These are phyloP conservation scores for Thraustochytrium sp. DNA, from an alignment of 352 stramenopile species.

Conservation along the genomic window DNA sequence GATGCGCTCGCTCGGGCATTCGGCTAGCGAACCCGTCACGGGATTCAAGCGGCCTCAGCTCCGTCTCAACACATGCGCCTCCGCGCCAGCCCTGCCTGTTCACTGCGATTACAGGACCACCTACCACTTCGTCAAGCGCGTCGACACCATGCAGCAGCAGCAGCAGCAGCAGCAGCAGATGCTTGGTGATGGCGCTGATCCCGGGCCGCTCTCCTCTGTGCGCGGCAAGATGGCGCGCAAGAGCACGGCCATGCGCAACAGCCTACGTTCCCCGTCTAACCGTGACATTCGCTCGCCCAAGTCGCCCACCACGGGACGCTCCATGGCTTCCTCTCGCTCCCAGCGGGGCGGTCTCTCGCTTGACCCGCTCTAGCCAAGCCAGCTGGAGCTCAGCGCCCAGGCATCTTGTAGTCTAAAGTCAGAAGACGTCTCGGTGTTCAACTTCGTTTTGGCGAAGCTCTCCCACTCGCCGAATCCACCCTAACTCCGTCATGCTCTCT, in stretches of 20 bases:
- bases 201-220: neutral
- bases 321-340: neutral
- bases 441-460: no score
- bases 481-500: no score
- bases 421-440: no score
- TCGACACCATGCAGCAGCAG: neutral
- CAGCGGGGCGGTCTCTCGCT: neutral
- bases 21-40: neutral
- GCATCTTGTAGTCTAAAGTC: no score
- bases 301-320: neutral
- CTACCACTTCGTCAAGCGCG: slow-evolving; percentile 6
- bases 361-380: neutral
- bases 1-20: neutral
- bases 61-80: neutral
- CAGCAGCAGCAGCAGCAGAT: neutral
- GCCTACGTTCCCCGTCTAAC: neutral
- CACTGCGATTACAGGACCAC: neutral
- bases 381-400: no score
- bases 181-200: neutral
- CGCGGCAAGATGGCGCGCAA: neutral
- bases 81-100: neutral
- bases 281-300: neutral
- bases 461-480: no score
- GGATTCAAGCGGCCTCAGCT: neutral
- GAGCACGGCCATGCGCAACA: neutral